phyloP scores from a whole-genome alignment of 2,329 filamentous ascomycete species.

The Aspergillus fumigatus region DNA sequence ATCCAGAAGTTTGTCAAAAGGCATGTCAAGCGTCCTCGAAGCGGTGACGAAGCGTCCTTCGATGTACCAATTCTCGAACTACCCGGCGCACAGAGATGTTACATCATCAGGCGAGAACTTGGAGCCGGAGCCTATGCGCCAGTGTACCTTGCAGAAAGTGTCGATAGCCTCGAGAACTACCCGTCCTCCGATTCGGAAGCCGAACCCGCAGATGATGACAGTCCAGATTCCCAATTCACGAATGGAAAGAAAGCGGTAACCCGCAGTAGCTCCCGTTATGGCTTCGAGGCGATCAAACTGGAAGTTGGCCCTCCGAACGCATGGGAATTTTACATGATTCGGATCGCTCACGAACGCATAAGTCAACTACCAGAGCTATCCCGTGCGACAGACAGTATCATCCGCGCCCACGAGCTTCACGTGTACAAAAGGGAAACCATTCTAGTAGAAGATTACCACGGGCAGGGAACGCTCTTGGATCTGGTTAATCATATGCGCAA shows the following conservation, averaged over 20 bases:
- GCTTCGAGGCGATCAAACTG: constrained; percentile 87
- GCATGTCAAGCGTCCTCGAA: constrained; percentile 48
- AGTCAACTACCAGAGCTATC: constrained; percentile 53
- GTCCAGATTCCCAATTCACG: constrained; percentile 53
- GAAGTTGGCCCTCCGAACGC: constrained; percentile 73
- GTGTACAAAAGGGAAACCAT: constrained; percentile 87
- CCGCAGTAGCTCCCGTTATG: constrained; percentile 42
- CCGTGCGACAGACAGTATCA: constrained; percentile 70
- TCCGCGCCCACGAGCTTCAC: constrained; percentile 84
- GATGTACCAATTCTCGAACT: constrained; percentile 65
- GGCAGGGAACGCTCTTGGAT: constrained; percentile 90
- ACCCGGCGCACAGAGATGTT: constrained; percentile 59
- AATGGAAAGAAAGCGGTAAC: constrained; percentile 27
- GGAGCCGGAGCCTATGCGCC: constrained; percentile 93
- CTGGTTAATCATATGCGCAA: constrained; percentile 80
- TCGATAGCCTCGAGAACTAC: constrained; percentile 47
- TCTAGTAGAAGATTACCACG: constrained; percentile 78
- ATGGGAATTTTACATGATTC: constrained; percentile 98
- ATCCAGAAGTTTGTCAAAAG: constrained; percentile 78
- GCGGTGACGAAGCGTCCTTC: constrained; percentile 55
- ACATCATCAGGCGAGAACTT: constrained; percentile 77
- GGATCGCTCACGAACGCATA: constrained; percentile 71
- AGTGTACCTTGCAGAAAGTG: constrained; percentile 82
- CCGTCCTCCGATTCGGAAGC: constrained; percentile 28
- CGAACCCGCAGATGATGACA: constrained; percentile 42